Evolutionary conservation across 2,329 filamentous ascomycete species (phyloP), one percentile per base, ranked within the genome.

Genomic region (Hymenotorrendiella dingleyae): DNA sequence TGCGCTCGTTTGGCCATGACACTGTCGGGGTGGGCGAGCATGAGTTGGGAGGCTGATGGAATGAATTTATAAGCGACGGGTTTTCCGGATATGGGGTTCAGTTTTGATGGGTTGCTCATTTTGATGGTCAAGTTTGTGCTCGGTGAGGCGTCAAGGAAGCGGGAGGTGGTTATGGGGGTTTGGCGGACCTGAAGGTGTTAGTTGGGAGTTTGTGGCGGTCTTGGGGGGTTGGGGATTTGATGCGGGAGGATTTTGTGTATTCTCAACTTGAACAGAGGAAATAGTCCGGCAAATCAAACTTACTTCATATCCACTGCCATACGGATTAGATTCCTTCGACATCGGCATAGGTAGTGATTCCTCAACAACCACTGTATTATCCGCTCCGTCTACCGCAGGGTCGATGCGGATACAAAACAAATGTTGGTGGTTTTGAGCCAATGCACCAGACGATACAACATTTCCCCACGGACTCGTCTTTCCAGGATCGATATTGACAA

Each of bases 351-450:
- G 63, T 39, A 78, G 71, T 3, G 74, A 74, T 53, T 80, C 76
- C 44, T 74, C 68, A 54, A 82, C 74, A 40, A 75, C 68, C 21
- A 79, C 60, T 0, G 70, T 65, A 55, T 79, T 79, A 19, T 65
- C 63, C 47, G 70, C 68, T 0, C 78, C 78, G 45, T 76, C 76
- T 36, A 80, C 66, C 49, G 73, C 74, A 12, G 78, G 78, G 55
- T 82, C 78, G 9, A 82, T 66, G 7, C 78, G 73, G 5, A 82
- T 67, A 3, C 74, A 80, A 65, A 89, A 87, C 60, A 88, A 84
- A 62, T 89, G 84, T 58, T 89, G 84, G 56, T 89, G 84, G 62
- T 84, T 79, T 0, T 71, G 68, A 2, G 80, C 83, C 26, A 87
- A 72, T 11, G 83, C 80, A 32, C 82, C 80, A 0, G 81, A 80